Conservation (phyloP, 805 yeast species). For the Lipomyces chichibuensis region DNA sequence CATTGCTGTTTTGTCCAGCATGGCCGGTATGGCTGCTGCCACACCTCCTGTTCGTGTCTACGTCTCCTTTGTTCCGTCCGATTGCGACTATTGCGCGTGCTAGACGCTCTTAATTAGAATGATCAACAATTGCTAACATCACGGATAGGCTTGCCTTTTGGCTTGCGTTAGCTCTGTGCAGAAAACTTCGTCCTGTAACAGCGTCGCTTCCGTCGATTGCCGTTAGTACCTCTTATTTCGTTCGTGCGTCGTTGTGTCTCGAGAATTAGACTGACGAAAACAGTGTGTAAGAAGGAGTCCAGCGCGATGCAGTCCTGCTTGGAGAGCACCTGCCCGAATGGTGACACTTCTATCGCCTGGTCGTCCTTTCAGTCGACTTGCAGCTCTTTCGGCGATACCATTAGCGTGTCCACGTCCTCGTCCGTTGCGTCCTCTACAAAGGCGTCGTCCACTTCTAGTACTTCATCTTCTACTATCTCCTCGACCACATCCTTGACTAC, state of each 20-base stretch:
- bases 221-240: constrained; percentile 9
- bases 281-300: constrained; percentile 61
- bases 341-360: constrained; percentile 60
- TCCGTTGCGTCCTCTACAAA: constrained; percentile 15
- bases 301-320: constrained; percentile 63
- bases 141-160: constrained; percentile 64
- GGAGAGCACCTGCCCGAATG: constrained; percentile 68
- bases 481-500: constrained; percentile 19
- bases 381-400: constrained; percentile 23
- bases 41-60: constrained; percentile 66
- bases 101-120: background rate
- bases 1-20: constrained; percentile 46
- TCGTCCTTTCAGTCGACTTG: constrained; percentile 52
- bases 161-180: constrained; percentile 82
- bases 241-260: no score
- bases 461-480: constrained; percentile 4
- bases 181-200: constrained; percentile 56
- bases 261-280: background rate
- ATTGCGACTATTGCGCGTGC: background rate
- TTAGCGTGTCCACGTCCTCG: constrained; percentile 11
- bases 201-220: constrained; percentile 68
- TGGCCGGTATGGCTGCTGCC: constrained; percentile 44
- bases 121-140: background rate
- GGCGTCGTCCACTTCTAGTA: constrained; percentile 31
- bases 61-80: background rate